A percentile compares a stretch with the other conserved stretches of the same genome.
These are phyloP conservation scores for Byssochlamys sp. DNA, from an alignment of 2,329 filamentous ascomycete species.

Conservation along the genomic window DNA sequence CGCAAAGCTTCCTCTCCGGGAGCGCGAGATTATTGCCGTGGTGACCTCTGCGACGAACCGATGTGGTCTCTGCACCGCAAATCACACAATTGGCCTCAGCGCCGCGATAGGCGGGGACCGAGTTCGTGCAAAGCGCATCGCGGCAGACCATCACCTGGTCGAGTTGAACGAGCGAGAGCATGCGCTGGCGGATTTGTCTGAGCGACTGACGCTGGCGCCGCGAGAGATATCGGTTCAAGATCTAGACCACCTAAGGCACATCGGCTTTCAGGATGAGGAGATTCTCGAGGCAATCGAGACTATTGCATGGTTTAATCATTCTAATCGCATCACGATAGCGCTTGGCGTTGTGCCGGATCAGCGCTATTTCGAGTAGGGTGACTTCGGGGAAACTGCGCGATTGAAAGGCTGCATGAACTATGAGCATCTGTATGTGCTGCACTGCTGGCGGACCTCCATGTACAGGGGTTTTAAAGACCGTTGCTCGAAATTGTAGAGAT, in stretches of 20 bases:
- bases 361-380: background rate
- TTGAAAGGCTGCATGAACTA: background rate
- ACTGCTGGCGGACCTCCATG: no score
- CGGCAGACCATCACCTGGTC: background rate
- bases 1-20: background rate
- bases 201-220: background rate
- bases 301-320: background rate
- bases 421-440: no score
- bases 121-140: background rate
- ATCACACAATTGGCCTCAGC: background rate
- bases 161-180: background rate
- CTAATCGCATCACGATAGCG: background rate
- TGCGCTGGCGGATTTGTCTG: background rate
- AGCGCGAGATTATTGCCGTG: background rate
- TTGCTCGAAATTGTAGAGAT: no score
- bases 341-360: background rate
- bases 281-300: background rate
- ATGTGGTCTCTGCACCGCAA: background rate
- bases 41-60: background rate
- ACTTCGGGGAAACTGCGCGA: background rate
- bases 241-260: background rate
- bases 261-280: background rate
- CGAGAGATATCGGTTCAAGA: background rate
- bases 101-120: background rate
- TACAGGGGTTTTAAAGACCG: no score